phyloP scores from a whole-genome alignment of 2,329 filamentous ascomycete species.

The Colletotrichum phormii region DNA sequence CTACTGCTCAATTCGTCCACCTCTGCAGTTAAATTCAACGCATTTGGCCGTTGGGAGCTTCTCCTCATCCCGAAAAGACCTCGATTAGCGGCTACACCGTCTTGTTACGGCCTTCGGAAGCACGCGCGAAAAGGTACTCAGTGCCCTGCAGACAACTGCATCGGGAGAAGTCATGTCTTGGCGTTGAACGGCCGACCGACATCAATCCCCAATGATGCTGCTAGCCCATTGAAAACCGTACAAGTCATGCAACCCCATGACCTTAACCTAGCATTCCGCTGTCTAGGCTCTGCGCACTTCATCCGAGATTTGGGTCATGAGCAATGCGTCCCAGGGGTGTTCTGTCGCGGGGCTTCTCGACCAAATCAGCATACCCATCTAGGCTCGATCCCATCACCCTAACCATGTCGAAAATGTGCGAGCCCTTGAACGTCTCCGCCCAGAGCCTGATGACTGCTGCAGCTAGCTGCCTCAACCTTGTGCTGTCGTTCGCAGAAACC shows the following conservation, averaged over 20 bases:
- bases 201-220: neutral
- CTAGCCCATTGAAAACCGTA: neutral
- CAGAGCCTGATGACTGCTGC: constrained; percentile 69
- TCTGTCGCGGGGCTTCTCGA: constrained; percentile 65
- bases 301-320: constrained; percentile 32
- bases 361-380: constrained; percentile 67
- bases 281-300: neutral
- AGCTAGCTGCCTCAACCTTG: constrained; percentile 66
- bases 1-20: constrained; percentile 7
- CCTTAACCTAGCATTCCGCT: neutral
- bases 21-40: neutral
- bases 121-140: neutral
- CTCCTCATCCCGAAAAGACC: neutral
- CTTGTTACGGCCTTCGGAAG: neutral
- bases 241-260: neutral
- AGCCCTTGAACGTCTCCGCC: constrained; percentile 72
- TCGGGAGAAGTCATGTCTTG: constrained; percentile 12
- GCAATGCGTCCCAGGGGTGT: constrained; percentile 54
- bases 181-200: constrained; percentile 1
- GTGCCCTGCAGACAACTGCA: constrained; percentile 11
- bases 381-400: constrained; percentile 68
- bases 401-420: constrained; percentile 71
- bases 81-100: neutral
- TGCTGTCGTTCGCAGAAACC: constrained; percentile 58
- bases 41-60: neutral